Conservation (phyloP, 1,284 basidiomycete species). For the Rhodotorula glutinis region DNA sequence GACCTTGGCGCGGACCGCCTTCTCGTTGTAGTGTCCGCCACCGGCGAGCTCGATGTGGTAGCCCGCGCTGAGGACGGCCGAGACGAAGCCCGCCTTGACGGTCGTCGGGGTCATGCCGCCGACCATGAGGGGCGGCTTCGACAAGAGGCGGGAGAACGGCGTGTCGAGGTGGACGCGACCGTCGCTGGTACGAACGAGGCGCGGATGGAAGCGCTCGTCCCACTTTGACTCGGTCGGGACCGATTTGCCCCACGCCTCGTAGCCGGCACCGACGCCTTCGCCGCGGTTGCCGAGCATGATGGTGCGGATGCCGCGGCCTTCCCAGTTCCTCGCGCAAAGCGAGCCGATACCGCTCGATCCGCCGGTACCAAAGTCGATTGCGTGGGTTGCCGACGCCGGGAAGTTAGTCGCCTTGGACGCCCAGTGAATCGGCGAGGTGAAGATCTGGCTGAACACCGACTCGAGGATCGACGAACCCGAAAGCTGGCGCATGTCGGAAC, state of each 20-base stretch:
- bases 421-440: constrained; percentile 90
- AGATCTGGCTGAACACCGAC: constrained; percentile 82
- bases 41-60: constrained; percentile 96
- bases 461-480: constrained; percentile 65
- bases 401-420: constrained; percentile 74
- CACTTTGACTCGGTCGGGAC: constrained; percentile 83
- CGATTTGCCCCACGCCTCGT: constrained; percentile 72
- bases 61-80: constrained; percentile 85
- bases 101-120: constrained; percentile 97
- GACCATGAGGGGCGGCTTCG: constrained; percentile 97
- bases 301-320: constrained; percentile 87
- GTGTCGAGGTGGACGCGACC: constrained; percentile 90
- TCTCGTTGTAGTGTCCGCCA: constrained; percentile 91
- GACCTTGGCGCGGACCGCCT: constrained; percentile 82
- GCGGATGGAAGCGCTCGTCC: constrained; percentile 81
- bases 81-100: constrained; percentile 86
- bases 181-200: constrained; percentile 84
- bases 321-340: constrained; percentile 82
- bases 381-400: constrained; percentile 84
- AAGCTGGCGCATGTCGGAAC: constrained; percentile 71
- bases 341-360: constrained; percentile 89
- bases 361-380: constrained; percentile 94
- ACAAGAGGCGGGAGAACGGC: constrained; percentile 88
- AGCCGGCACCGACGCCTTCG: constrained; percentile 60
- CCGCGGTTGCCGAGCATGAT: constrained; percentile 81